These are phyloP conservation scores for Claviceps capensis DNA, from an alignment of 2,329 filamentous ascomycete genomes.

Conservation along the genomic window DNA sequence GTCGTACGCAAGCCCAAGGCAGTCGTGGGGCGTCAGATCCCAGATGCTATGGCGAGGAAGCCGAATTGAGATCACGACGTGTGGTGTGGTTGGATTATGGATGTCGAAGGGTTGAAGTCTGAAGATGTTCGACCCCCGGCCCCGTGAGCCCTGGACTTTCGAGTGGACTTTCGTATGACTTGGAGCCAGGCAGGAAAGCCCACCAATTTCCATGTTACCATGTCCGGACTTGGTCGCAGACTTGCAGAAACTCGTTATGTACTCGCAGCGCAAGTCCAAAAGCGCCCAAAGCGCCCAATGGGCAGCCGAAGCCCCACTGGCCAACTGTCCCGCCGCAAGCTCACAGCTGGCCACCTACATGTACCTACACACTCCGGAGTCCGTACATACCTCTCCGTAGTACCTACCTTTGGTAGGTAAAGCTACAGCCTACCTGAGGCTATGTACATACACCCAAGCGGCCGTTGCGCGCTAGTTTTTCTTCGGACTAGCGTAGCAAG, in stretches of 20 bases:
- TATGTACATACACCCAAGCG: too few species aligned
- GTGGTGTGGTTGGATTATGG: background rate
- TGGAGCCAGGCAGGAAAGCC: too few species aligned
- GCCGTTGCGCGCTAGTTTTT: too few species aligned
- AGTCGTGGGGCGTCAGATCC: background rate
- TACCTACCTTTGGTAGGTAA: too few species aligned
- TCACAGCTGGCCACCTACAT: background rate
- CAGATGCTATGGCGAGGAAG: background rate
- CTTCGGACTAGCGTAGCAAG: too few species aligned
- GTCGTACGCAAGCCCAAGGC: background rate
- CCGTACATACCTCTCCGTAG: too few species aligned
- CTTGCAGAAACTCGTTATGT: too few species aligned
- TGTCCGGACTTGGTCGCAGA: background rate
- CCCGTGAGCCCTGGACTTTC: background rate
- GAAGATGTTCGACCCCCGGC: conserved; percentile 1
- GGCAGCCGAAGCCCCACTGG: background rate
- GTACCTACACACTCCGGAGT: too few species aligned
- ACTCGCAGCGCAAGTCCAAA: background rate
- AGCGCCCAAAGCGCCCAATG: background rate
- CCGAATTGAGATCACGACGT: background rate
- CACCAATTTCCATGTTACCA: background rate
- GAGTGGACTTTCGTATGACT: too few species aligned
- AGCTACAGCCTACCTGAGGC: too few species aligned
- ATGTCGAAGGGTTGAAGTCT: background rate
- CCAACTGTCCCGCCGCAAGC: background rate